A percentile compares a stretch with the other conserved stretches of the same genome.
Evolutionary conservation across 768 basidiomycete species (phyloP).

Genomic region (Termitomyces sp.): DNA sequence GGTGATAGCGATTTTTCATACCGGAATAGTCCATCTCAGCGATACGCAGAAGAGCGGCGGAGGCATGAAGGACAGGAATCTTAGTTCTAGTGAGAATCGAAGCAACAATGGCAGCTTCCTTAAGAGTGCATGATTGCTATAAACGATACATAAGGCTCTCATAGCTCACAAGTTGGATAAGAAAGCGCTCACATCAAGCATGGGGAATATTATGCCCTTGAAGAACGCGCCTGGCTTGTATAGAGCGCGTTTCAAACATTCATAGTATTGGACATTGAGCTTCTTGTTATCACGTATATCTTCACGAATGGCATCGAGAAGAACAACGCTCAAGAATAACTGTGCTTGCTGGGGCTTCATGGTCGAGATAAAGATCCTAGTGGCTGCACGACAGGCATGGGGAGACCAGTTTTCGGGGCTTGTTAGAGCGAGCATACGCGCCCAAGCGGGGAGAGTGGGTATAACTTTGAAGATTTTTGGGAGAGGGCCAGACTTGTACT

Average conservation of each 20-base stretch:
- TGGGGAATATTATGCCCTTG: conserved; percentile 95
- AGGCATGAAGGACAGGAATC: conserved; percentile 94
- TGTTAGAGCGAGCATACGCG: conserved; percentile 90
- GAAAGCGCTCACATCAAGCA: conserved; percentile 70
- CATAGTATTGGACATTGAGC: conserved; percentile 90
- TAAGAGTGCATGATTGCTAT: conserved; percentile 77
- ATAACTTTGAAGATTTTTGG: conserved; percentile 99
- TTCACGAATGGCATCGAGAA: conserved; percentile 85
- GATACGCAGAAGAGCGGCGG: conserved; percentile 89
- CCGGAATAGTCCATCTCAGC: conserved; percentile 97
- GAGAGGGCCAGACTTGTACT: conserved; percentile 90
- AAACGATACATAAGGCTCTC: conserved; percentile 1
- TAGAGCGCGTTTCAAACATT: conserved; percentile 85
- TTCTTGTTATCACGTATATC: conserved; percentile 87
- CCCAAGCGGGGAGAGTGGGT: conserved; percentile 94
- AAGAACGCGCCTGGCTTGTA: conserved; percentile 99
- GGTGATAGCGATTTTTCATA: conserved; percentile 18
- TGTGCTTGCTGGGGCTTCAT: conserved; percentile 96
- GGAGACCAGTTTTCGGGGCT: conserved; percentile 93
- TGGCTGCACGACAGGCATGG: conserved; percentile 91
- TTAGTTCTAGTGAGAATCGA: conserved; percentile 89
- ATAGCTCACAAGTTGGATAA: neutral
- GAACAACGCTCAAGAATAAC: conserved; percentile 86
- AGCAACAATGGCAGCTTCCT: conserved; percentile 92
- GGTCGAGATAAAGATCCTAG: conserved; percentile 92